Conservation (phyloP, 495 filamentous ascomycete genomes). For the Bacidia rubella region DNA sequence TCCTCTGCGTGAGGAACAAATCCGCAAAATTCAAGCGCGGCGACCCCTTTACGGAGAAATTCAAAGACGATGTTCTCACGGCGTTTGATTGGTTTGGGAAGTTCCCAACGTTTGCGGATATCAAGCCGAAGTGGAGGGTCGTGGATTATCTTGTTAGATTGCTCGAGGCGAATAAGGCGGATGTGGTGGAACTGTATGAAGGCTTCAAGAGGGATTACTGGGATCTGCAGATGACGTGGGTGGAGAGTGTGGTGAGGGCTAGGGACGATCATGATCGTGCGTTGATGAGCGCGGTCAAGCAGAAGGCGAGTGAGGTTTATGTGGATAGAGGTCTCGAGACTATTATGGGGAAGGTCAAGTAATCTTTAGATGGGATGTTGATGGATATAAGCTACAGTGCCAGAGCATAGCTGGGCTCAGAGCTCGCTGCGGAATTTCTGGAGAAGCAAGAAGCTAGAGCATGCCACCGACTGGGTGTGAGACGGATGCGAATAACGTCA, state of each 20-base stretch:
- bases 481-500: too few species aligned
- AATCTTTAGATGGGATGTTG: too few species aligned
- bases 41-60: constrained; percentile 76
- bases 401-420: too few species aligned
- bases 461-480: too few species aligned
- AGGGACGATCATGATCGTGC: constrained; percentile 88
- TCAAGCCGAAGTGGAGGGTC: constrained; percentile 86
- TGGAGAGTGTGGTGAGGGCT: constrained; percentile 77
- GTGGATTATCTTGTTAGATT: constrained; percentile 67
- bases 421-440: too few species aligned
- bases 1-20: constrained; percentile 77
- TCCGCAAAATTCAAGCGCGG: constrained; percentile 73
- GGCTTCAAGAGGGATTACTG: constrained; percentile 75
- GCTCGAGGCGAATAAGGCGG: constrained; percentile 60
- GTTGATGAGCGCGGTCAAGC: constrained; percentile 78
- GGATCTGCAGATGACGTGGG: constrained; percentile 91
- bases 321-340: constrained; percentile 69
- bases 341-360: constrained; percentile 82
- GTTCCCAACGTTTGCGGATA: constrained; percentile 45
- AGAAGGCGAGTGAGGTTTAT: constrained; percentile 68
- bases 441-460: too few species aligned
- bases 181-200: constrained; percentile 62
- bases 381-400: too few species aligned
- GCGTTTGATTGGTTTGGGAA: constrained; percentile 56
- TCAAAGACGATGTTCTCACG: constrained; percentile 76